These are phyloP conservation scores for Fusarium oligoseptatum DNA, from an alignment of 2,329 filamentous ascomycete species.

Conservation along the genomic window DNA sequence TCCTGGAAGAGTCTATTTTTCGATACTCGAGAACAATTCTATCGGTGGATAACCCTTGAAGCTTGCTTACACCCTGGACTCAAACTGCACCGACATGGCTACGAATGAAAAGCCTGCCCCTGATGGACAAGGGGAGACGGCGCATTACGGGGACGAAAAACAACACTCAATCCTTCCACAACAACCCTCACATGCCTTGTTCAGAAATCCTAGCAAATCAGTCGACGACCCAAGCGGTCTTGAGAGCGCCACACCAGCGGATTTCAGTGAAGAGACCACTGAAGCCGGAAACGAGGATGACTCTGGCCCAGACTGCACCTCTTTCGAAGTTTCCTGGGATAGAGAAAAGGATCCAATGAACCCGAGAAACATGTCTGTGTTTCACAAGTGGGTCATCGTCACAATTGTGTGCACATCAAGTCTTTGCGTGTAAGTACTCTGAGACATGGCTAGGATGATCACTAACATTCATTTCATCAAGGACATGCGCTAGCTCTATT, in stretches of 20 bases:
- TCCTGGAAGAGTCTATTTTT: background rate
- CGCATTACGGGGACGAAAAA: background rate
- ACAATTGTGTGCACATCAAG: constrained; percentile 31
- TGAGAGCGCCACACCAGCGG: background rate
- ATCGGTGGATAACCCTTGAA: background rate
- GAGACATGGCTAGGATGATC: background rate
- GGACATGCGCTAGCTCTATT: constrained; percentile 85
- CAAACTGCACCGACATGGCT: background rate
- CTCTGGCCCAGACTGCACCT: background rate
- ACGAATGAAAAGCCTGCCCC: background rate
- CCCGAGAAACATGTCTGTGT: constrained; percentile 21
- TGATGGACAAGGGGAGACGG: background rate
- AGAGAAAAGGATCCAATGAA: constrained; percentile 29
- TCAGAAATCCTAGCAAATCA: background rate
- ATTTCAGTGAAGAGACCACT: constrained; percentile 26
- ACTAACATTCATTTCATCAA: background rate
- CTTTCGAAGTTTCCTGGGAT: constrained; percentile 20
- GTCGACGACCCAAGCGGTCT: background rate
- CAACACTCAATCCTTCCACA: background rate
- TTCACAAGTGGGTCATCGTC: constrained; percentile 33
- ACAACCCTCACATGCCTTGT: background rate
- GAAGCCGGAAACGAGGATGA: constrained; percentile 11
- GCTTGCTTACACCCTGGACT: background rate
- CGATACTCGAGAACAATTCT: background rate
- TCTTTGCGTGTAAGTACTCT: constrained; percentile 31